Evolutionary conservation across 2,329 filamentous ascomycete species (phyloP), one percentile per base, ranked within the genome.

Genomic region (Pseudopithomyces chartarum): DNA sequence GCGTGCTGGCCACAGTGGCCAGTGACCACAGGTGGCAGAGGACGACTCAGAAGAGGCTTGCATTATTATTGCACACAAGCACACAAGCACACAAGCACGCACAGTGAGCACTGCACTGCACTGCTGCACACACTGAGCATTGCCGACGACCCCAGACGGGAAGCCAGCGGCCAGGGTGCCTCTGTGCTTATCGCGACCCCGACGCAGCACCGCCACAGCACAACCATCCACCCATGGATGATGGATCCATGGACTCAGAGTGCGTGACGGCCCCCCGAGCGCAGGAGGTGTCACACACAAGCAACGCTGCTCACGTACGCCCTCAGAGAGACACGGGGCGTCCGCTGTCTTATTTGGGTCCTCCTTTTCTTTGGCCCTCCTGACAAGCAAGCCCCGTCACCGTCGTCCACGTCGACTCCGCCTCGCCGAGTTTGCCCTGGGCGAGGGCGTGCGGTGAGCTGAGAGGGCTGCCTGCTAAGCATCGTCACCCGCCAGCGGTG

Each of bases 401-500:
- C n/a, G n/a, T n/a, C n/a, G n/a, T 19, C 20, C 48, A 22, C 36
- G 19, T 40, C 48, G 7, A 46, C 47, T 48, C 42, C 12, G 48
- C 33, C 42, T 56, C 43, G 54, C 54, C 54, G 54, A 52, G 6
- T 38, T 46, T 38, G 45, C 54, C 54, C 54, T 44, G 40, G n/a
- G n/a, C n/a, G n/a, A n/a, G n/a, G n/a, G 8, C 6, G 38, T 55
- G 22, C 19, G 20, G 22, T 36, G 15, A 19, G n/a, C 17, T 20
- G 15, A 23, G 7, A 11, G 20, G 13, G 23, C 29, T 44, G 39
- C 7, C 29, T 3, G 10, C 55, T n/a, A n/a, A n/a, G 45, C 46
- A 51, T 45, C 50, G 47, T 51, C 51, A 46, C 43, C 55, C 8
- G 33, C 49, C 47, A 29, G 39, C 32, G 36, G 19, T 38, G 20